These are phyloP conservation scores for Emmonsiellopsis sp. DNA, from an alignment of 2,329 filamentous ascomycete species.

Conservation along the genomic window DNA sequence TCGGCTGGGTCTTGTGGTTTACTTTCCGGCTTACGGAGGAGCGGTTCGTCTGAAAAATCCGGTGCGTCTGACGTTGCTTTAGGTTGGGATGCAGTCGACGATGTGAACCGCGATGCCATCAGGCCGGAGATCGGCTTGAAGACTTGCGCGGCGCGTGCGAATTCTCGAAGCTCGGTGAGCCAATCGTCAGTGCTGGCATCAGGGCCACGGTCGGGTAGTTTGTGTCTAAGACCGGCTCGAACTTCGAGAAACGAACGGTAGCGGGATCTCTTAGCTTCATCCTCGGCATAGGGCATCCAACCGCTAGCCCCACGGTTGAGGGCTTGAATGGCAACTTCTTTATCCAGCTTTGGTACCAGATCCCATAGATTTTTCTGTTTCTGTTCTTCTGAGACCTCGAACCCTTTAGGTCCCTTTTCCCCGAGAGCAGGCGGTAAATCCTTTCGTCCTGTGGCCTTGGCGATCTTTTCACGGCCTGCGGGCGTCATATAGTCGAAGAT, in stretches of 20 bases:
- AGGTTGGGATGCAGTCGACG: constrained; percentile 30
- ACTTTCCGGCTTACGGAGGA: constrained; percentile 40
- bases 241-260: constrained; percentile 76
- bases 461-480: constrained; percentile 66
- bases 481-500: constrained; percentile 88
- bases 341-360: constrained; percentile 56
- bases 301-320: constrained; percentile 55
- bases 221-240: constrained; percentile 53
- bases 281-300: constrained; percentile 76
- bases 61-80: constrained; percentile 29
- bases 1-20: constrained; percentile 69
- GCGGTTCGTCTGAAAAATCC: constrained; percentile 19
- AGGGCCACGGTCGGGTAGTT: constrained; percentile 47
- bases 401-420: constrained; percentile 59
- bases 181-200: constrained; percentile 59
- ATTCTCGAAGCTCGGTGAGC: constrained; percentile 69
- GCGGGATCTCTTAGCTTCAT: constrained; percentile 66
- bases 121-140: constrained; percentile 87
- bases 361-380: constrained; percentile 49
- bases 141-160: constrained; percentile 62
- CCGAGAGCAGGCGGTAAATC: constrained; percentile 70
- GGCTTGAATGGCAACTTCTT: constrained; percentile 57
- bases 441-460: constrained; percentile 60
- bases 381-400: constrained; percentile 54
- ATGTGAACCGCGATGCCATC: constrained; percentile 91